Conservation (phyloP, 1,284 basidiomycete species). For the Tylopilus sp. region DNA sequence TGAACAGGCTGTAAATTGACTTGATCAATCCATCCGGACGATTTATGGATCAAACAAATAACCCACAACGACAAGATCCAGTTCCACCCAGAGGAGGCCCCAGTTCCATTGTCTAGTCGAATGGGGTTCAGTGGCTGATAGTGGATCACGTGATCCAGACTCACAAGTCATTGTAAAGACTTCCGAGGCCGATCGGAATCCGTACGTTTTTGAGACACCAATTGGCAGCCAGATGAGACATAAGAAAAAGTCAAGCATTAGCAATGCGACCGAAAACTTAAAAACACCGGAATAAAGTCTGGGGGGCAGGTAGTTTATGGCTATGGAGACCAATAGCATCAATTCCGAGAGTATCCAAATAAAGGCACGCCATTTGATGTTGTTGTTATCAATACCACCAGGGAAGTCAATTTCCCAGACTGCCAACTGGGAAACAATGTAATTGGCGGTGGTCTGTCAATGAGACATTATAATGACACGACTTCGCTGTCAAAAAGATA, state of each 20-base stretch:
- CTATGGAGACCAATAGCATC: slow-evolving; percentile 64
- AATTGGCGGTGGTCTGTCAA: slow-evolving; percentile 75
- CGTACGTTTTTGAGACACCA: slow-evolving; percentile 79
- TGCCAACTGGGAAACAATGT: slow-evolving; percentile 75
- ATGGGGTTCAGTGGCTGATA: slow-evolving; percentile 2
- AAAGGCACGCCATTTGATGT: slow-evolving; percentile 79
- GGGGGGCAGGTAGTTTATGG: slow-evolving; percentile 81
- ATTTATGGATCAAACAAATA: background rate
- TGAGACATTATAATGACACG: background rate
- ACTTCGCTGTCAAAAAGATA: background rate
- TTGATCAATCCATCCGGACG: background rate
- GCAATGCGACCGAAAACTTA: slow-evolving; percentile 67
- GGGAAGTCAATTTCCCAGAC: slow-evolving; percentile 80
- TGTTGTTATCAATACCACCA: slow-evolving; percentile 65
- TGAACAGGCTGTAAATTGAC: slow-evolving; percentile 61
- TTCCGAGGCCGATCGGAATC: slow-evolving; percentile 74
- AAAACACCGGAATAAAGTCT: slow-evolving; percentile 71
- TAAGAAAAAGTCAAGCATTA: slow-evolving; percentile 81
- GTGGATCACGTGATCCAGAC: slow-evolving; percentile 30
- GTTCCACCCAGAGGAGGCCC: slow-evolving; percentile 81
- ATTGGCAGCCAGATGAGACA: slow-evolving; percentile 88
- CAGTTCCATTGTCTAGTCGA: slow-evolving; percentile 76
- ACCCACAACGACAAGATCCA: slow-evolving; percentile 78
- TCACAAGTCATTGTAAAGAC: slow-evolving; percentile 80
- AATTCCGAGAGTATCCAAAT: slow-evolving; percentile 79